Percentiles rank a stretch among this genome's conserved stretches.
These are phyloP conservation scores for Sporodiniella umbellata DNA, from an alignment of 371 early-diverging fungal genomes.

Conservation along the genomic window DNA sequence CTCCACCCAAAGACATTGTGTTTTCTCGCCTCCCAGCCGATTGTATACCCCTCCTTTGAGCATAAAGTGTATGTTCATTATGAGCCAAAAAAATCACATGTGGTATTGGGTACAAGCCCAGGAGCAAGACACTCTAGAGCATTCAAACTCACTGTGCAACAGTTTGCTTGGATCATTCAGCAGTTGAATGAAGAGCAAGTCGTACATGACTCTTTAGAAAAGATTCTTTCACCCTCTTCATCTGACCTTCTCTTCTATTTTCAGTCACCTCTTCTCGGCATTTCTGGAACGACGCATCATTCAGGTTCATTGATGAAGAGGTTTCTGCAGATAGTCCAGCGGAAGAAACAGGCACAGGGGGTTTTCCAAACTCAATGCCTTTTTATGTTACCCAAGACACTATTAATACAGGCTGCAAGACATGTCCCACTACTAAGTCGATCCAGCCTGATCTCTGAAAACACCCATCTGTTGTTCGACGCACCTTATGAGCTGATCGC, in stretches of 20 bases:
- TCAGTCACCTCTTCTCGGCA: constrained; percentile 21
- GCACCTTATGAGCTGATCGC: constrained; percentile 8
- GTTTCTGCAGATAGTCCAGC: constrained; percentile 18
- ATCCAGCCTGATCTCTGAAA: background rate
- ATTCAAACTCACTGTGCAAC: constrained; percentile 28
- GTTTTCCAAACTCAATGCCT: constrained; percentile 10
- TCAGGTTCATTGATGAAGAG: constrained; percentile 12
- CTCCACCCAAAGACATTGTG: constrained; percentile 6
- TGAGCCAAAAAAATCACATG: constrained; percentile 26
- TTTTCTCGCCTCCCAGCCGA: background rate
- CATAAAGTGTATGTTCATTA: constrained; percentile 33
- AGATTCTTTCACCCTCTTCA: background rate
- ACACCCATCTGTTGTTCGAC: constrained; percentile 3
- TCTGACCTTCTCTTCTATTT: background rate
- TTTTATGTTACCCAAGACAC: constrained; percentile 35
- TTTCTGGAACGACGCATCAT: constrained; percentile 1
- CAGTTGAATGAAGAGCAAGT: constrained; percentile 29
- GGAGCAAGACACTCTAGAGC: constrained; percentile 20
- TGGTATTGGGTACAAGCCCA: constrained; percentile 27
- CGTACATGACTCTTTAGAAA: constrained; percentile 11
- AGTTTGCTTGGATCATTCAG: constrained; percentile 37
- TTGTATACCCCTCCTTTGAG: background rate
- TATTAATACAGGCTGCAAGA: constrained; percentile 34
- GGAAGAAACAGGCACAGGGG: background rate
- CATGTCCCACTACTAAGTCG: constrained; percentile 33